Percentiles rank a stretch among this genome's conserved stretches.
These are phyloP conservation scores for Boletus vermiculosoides DNA, from an alignment of 768 basidiomycete genomes.

Conservation along the genomic window DNA sequence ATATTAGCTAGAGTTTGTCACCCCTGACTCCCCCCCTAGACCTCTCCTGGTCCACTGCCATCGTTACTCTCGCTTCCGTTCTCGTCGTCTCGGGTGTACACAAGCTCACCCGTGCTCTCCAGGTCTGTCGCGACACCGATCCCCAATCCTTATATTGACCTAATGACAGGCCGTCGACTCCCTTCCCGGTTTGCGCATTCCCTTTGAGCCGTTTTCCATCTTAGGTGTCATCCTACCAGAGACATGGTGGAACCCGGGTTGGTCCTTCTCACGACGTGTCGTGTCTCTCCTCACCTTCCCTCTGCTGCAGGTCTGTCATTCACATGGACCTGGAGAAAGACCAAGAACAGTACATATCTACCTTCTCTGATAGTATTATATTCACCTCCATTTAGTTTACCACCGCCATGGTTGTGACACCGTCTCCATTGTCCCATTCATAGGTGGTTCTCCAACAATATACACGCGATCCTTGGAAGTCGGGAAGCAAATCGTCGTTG, in stretches of 20 bases:
- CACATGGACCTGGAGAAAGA: conserved; percentile 26
- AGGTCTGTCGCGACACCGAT: conserved; percentile 9
- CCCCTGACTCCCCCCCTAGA: not conserved
- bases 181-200: conserved; percentile 21
- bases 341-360: conserved; percentile 11
- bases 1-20: not conserved
- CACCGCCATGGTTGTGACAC: conserved; percentile 18
- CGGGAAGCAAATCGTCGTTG: conserved; percentile 17
- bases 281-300: not conserved
- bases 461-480: conserved; percentile 26
- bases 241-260: conserved; percentile 23
- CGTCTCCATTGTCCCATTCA: conserved; percentile 23
- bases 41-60: conserved; percentile 7
- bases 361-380: not conserved
- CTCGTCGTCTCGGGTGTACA: conserved; percentile 13
- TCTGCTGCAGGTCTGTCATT: conserved; percentile 13
- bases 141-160: not conserved
- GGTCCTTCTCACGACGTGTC: not conserved
- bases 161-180: conserved; percentile 12
- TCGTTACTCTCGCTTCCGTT: not conserved
- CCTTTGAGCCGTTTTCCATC: conserved; percentile 18
- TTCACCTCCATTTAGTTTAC: conserved; percentile 18
- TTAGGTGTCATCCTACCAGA: conserved; percentile 12
- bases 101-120: conserved; percentile 14
- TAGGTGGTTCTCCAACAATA: conserved; percentile 15